These are phyloP conservation scores for Neolecta irregularis DNA, from an alignment of 1,139 yeast genomes.

Conservation along the genomic window DNA sequence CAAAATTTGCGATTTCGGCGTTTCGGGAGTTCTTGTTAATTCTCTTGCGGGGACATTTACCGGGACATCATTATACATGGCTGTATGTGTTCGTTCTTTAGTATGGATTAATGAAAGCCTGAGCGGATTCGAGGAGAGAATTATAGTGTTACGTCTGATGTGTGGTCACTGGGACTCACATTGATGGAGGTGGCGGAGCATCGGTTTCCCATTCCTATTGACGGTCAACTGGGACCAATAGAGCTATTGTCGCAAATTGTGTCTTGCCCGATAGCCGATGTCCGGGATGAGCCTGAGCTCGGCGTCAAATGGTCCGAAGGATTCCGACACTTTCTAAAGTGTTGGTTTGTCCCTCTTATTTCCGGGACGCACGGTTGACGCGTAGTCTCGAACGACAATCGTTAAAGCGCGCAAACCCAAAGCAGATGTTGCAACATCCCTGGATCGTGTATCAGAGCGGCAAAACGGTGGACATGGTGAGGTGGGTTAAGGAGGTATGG, in stretches of 20 bases:
- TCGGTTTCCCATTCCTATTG: slow-evolving; percentile 51
- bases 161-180: slow-evolving; percentile 90
- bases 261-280: slow-evolving; percentile 58
- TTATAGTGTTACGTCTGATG: slow-evolving; percentile 85
- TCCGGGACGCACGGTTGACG: neutral
- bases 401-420: slow-evolving; percentile 70
- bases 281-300: slow-evolving; percentile 60
- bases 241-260: slow-evolving; percentile 70
- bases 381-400: slow-evolving; percentile 54
- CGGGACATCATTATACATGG: slow-evolving; percentile 96
- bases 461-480: slow-evolving; percentile 68
- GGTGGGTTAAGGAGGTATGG: slow-evolving; percentile 74
- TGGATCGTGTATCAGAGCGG: slow-evolving; percentile 53
- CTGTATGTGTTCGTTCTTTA: slow-evolving; percentile 21
- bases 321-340: slow-evolving; percentile 66
- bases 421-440: slow-evolving; percentile 83
- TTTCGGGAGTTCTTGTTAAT: slow-evolving; percentile 89
- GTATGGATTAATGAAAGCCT: slow-evolving; percentile 29
- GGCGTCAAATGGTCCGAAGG: slow-evolving; percentile 70
- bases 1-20: slow-evolving; percentile 95
- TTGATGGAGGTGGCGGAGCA: slow-evolving; percentile 85
- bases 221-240: slow-evolving; percentile 48
- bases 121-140: slow-evolving; percentile 92
- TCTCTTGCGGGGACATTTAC: slow-evolving; percentile 91
- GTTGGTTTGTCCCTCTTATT: slow-evolving; percentile 30